Conservation (phyloP, 257 asterid genomes). For the Solanum tacnaense region DNA sequence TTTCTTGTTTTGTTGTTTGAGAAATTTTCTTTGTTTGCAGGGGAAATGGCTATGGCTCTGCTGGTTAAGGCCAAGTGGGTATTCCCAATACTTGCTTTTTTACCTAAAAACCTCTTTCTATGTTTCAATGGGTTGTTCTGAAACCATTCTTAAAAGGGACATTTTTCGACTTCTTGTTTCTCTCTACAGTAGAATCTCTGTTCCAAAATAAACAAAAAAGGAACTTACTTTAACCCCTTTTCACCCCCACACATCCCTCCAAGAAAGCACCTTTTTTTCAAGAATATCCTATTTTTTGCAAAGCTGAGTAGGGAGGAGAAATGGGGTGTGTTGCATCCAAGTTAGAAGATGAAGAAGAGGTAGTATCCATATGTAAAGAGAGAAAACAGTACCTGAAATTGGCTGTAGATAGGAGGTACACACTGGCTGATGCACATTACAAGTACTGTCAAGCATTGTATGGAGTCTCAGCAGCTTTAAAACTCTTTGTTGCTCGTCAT, state of each 20-base stretch:
- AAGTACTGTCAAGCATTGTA: slow-evolving; percentile 62
- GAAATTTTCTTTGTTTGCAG: slow-evolving; percentile 14
- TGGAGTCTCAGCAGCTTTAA: slow-evolving; percentile 80
- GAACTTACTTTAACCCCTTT: slow-evolving; percentile 12
- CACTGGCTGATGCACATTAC: slow-evolving; percentile 77
- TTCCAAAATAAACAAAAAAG: background rate
- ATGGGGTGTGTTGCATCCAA: slow-evolving; percentile 93
- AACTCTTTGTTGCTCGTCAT: slow-evolving; percentile 76
- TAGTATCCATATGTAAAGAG: slow-evolving; percentile 76
- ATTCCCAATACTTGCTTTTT: background rate
- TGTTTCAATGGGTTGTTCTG: background rate
- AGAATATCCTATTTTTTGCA: background rate
- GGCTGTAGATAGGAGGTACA: slow-evolving; percentile 74
- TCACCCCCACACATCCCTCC: slow-evolving; percentile 21
- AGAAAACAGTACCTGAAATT: slow-evolving; percentile 61
- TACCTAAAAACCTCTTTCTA: background rate
- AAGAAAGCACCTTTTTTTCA: slow-evolving; percentile 30
- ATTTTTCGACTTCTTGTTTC: slow-evolving; percentile 1
- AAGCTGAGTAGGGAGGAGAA: background rate
- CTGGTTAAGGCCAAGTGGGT: slow-evolving; percentile 5
- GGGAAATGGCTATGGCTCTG: slow-evolving; percentile 11
- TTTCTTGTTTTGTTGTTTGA: background rate
- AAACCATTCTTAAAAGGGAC: slow-evolving; percentile 8
- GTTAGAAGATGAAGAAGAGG: slow-evolving; percentile 65
- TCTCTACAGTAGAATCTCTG: slow-evolving; percentile 6